Percentiles rank a stretch among this genome's conserved stretches.
phyloP scores from a whole-genome alignment of 148 eudicot genomes.

The Silene uniflora region DNA sequence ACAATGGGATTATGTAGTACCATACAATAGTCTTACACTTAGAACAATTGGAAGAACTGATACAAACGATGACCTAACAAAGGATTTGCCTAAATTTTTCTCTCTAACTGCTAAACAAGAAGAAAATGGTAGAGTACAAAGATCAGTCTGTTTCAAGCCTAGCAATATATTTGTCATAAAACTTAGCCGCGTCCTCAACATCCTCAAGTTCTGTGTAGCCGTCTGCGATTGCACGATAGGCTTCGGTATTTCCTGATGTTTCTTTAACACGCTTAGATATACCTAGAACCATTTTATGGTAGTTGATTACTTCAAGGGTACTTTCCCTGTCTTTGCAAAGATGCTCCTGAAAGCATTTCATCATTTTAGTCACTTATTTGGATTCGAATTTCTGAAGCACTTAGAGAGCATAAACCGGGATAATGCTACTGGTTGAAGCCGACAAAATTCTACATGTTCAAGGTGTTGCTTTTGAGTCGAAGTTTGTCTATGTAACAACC shows the following conservation, averaged over 20 bases:
- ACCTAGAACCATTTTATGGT: constrained; percentile 74
- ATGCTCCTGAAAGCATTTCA: constrained; percentile 58
- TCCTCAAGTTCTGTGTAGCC: no score
- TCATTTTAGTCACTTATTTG: neutral
- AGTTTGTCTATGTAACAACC: neutral
- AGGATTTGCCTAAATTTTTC: no score
- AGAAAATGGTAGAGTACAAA: neutral
- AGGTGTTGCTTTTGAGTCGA: neutral
- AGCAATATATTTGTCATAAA: constrained; percentile 82
- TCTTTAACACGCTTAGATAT: constrained; percentile 66
- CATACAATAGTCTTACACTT: no score
- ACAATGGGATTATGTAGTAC: no score
- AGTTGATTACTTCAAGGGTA: constrained; percentile 76
- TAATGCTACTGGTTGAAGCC: no score
- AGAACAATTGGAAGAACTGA: no score
- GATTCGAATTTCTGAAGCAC: neutral
- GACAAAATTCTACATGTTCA: neutral
- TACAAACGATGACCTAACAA: no score
- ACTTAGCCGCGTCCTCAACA: no score
- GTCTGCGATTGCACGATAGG: no score
- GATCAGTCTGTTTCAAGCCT: constrained; percentile 64
- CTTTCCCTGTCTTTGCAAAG: constrained; percentile 91
- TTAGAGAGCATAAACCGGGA: no score
- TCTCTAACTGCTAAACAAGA: no score
- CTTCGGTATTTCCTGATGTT: no score